Evolutionary conservation across 495 filamentous ascomycete genomes (phyloP).

Genomic region (Geopyxis carbonaria): DNA sequence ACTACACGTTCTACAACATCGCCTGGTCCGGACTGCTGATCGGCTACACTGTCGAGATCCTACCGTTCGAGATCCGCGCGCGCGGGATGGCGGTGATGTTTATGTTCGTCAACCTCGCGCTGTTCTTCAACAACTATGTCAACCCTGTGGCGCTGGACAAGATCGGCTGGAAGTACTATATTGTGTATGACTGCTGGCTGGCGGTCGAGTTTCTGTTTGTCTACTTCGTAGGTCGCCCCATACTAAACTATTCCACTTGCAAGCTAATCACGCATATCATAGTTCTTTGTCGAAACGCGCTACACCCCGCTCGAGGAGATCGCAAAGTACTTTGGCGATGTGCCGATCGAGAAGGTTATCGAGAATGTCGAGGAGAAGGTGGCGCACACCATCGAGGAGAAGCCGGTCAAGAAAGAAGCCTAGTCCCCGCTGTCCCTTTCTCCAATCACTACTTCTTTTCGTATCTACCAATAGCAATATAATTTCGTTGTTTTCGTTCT

Average conservation of each 20-base stretch:
- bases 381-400: too few relatives aligned
- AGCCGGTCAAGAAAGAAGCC: too few relatives aligned
- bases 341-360: constrained; percentile 8
- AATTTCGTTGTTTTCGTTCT: too few relatives aligned
- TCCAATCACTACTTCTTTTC: too few relatives aligned
- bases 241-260: neutral
- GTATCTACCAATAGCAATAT: too few relatives aligned
- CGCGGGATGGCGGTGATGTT: constrained; percentile 32
- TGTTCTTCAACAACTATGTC: constrained; percentile 35
- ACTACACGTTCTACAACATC: constrained; percentile 29
- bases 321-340: constrained; percentile 32
- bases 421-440: too few relatives aligned
- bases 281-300: constrained; percentile 35
- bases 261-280: constrained; percentile 3
- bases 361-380: constrained; percentile 1
- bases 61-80: constrained; percentile 22
- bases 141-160: constrained; percentile 32
- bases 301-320: constrained; percentile 36
- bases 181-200: constrained; percentile 31
- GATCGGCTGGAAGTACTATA: constrained; percentile 31
- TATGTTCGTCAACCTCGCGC: constrained; percentile 29
- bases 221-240: constrained; percentile 20
- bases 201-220: constrained; percentile 30
- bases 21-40: constrained; percentile 29
- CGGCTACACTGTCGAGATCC: constrained; percentile 32